phyloP scores from a whole-genome alignment of 352 stramenopile genomes.

The Phytophthora ohioensis region DNA sequence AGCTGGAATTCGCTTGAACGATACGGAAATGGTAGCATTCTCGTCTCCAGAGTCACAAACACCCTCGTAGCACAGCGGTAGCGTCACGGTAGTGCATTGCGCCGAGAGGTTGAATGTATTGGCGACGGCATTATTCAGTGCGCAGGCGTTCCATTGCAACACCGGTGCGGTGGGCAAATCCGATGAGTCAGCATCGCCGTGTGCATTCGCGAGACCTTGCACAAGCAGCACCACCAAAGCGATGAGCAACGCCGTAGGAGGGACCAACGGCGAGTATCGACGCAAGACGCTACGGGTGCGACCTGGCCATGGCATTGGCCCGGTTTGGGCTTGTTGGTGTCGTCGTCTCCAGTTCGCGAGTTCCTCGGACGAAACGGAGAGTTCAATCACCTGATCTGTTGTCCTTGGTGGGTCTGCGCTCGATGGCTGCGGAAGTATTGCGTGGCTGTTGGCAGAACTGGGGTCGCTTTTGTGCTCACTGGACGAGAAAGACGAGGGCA shows the following conservation, averaged over 20 bases:
- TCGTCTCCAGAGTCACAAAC: conserved; percentile 47
- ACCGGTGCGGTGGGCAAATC: conserved; percentile 23
- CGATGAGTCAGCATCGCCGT: conserved; percentile 28
- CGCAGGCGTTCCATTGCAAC: conserved; percentile 47
- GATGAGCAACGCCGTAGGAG: conserved; percentile 43
- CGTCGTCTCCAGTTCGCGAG: conserved; percentile 26
- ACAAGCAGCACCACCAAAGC: conserved; percentile 45
- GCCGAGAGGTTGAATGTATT: conserved; percentile 37
- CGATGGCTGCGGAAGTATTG: conserved; percentile 19
- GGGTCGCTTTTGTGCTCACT: conserved; percentile 45
- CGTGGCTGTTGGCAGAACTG: conserved; percentile 15
- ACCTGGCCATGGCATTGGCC: conserved; percentile 42
- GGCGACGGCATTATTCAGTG: conserved; percentile 37
- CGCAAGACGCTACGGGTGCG: conserved; percentile 40
- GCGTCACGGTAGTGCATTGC: conserved; percentile 48
- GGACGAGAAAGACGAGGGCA: conserved; percentile 36
- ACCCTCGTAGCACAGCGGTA: conserved; percentile 59
- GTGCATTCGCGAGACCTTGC: conserved; percentile 38
- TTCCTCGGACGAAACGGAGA: conserved; percentile 45
- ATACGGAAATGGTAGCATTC: conserved; percentile 57
- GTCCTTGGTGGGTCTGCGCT: conserved; percentile 22
- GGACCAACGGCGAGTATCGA: conserved; percentile 45
- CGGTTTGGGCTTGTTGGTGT: conserved; percentile 24
- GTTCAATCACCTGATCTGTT: conserved; percentile 37
- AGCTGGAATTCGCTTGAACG: conserved; percentile 62